Conservation (phyloP, 805 yeast genomes). For the Danielia reshetovae region DNA sequence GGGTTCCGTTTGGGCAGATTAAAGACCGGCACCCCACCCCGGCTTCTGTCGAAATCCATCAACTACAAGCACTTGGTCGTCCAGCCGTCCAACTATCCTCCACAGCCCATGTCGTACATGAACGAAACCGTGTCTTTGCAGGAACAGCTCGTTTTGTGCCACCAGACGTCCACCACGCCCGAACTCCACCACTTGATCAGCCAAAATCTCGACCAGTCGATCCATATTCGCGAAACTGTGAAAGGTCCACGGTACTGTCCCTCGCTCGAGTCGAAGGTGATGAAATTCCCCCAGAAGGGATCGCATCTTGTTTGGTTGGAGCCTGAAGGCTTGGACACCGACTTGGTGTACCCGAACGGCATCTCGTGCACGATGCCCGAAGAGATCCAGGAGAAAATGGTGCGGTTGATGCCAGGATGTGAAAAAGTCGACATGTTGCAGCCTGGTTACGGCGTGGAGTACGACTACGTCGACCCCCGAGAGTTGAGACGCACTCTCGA, state of each 20-base stretch:
- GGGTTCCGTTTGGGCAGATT: slow-evolving; percentile 85
- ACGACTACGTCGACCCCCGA: slow-evolving; percentile 93
- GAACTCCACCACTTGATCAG: slow-evolving; percentile 67
- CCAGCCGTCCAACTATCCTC: slow-evolving; percentile 80
- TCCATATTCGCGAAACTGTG: slow-evolving; percentile 90
- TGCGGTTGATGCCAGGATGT: slow-evolving; percentile 79
- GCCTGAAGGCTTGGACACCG: slow-evolving; percentile 88
- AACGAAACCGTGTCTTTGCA: slow-evolving; percentile 62
- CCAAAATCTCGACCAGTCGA: slow-evolving; percentile 70
- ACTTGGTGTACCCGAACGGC: slow-evolving; percentile 94
- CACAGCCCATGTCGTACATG: slow-evolving; percentile 85
- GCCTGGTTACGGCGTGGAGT: slow-evolving; percentile 99
- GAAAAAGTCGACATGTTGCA: slow-evolving; percentile 85
- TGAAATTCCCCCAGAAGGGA: slow-evolving; percentile 71
- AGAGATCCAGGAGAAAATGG: slow-evolving; percentile 75
- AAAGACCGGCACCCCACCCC: slow-evolving; percentile 97
- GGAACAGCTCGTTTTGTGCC: slow-evolving; percentile 61
- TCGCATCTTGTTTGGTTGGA: slow-evolving; percentile 90
- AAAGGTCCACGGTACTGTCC: slow-evolving; percentile 98
- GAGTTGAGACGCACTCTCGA: slow-evolving; percentile 76
- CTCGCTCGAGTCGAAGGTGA: slow-evolving; percentile 85
- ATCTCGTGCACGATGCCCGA: slow-evolving; percentile 95
- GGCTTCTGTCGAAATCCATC: slow-evolving; percentile 70
- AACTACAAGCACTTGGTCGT: slow-evolving; percentile 58
- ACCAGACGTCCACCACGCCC: slow-evolving; percentile 74